Percentiles rank a stretch among this genome's conserved stretches.
Conservation (phyloP, 2,329 filamentous ascomycete genomes). For the Hypoxylon sp. region DNA sequence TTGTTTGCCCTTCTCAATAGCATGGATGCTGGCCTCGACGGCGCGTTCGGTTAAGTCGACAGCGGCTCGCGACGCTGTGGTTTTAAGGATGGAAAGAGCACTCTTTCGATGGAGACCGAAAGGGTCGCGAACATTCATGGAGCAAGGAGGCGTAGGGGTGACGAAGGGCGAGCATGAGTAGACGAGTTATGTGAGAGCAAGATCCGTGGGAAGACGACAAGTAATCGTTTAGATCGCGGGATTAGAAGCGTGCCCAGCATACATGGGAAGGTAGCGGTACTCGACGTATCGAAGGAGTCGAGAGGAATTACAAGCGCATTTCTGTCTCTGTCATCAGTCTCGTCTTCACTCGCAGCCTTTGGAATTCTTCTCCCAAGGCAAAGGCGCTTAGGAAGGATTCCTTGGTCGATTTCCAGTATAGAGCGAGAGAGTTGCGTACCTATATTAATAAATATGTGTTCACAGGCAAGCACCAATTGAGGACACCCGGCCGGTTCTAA, state of each 20-base stretch:
- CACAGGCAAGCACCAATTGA: slow-evolving; percentile 20
- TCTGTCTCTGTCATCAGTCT: slow-evolving; percentile 2
- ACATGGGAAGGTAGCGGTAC: not conserved
- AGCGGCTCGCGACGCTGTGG: slow-evolving; percentile 61
- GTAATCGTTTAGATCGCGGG: not conserved
- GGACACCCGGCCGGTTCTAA: slow-evolving; percentile 26
- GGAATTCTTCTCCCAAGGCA: slow-evolving; percentile 7
- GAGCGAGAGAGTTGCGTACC: slow-evolving; percentile 10
- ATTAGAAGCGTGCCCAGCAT: slow-evolving; percentile 4
- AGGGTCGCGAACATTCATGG: slow-evolving; percentile 60
- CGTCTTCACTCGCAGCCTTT: slow-evolving; percentile 12
- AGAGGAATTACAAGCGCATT: slow-evolving; percentile 15
- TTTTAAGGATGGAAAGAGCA: slow-evolving; percentile 59
- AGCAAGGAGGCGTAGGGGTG: slow-evolving; percentile 37
- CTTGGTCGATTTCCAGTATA: not conserved
- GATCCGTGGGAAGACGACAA: not conserved
- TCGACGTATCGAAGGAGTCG: slow-evolving; percentile 4
- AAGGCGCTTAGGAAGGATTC: slow-evolving; percentile 18
- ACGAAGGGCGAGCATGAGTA: slow-evolving; percentile 38
- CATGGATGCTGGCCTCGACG: slow-evolving; percentile 62
- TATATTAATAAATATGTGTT: slow-evolving; percentile 18
- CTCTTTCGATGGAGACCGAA: slow-evolving; percentile 58
- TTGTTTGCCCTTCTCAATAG: slow-evolving; percentile 58
- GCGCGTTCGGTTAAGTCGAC: slow-evolving; percentile 61
- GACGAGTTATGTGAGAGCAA: not conserved